These are phyloP conservation scores for Diaporthe sp. DNA, from an alignment of 2,329 filamentous ascomycete species.

Conservation along the genomic window DNA sequence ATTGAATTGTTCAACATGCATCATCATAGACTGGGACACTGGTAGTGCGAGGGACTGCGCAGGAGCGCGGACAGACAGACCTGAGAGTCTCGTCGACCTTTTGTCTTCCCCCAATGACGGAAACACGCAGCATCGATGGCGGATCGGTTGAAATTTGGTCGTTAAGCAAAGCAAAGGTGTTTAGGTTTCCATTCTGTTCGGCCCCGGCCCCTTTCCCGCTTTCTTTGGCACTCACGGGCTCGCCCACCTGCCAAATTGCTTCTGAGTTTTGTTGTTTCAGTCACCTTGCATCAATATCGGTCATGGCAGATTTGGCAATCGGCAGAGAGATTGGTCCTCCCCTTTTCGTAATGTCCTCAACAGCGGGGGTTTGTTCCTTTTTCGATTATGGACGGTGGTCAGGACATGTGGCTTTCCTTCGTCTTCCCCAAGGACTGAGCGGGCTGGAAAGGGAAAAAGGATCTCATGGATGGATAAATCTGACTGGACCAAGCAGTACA, in stretches of 20 bases:
- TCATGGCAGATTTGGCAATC: background rate
- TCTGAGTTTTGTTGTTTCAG: background rate
- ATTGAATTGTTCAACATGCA: conserved; percentile 30
- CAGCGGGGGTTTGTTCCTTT: conserved; percentile 3
- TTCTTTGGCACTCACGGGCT: background rate
- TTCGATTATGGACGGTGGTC: background rate
- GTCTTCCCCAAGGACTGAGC: background rate
- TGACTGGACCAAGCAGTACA: background rate
- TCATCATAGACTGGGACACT: conserved; percentile 28
- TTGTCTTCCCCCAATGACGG: background rate
- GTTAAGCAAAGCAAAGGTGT: conserved; percentile 30
- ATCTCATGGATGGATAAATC: background rate
- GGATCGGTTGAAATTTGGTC: conserved; percentile 14
- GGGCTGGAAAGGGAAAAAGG: background rate
- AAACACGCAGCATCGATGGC: conserved; percentile 10
- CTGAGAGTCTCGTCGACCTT: background rate
- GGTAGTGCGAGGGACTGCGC: background rate
- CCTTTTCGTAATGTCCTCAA: background rate
- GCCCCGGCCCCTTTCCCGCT: background rate
- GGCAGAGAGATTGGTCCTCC: background rate
- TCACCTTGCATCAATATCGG: conserved; percentile 22
- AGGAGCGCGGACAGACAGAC: background rate
- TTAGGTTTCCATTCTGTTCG: conserved; percentile 14
- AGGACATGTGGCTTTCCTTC: background rate
- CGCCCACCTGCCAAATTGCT: background rate